phyloP scores from a whole-genome alignment of 306 rosid genomes.

The Sindora glabra region DNA sequence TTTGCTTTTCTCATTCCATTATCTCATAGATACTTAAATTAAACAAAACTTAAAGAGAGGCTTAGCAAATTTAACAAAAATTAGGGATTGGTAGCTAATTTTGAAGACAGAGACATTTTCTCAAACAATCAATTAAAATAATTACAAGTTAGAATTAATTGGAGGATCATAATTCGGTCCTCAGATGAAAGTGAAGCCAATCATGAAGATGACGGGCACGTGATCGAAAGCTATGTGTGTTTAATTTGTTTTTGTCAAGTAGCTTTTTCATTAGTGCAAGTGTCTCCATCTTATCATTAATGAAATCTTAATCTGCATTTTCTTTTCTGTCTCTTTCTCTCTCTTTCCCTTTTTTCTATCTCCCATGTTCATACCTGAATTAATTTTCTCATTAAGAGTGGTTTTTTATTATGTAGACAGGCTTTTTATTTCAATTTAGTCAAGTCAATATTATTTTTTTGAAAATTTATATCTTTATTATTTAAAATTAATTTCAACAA shows the following conservation, averaged over 20 bases:
- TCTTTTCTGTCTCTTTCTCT: neutral
- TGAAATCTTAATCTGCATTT: neutral
- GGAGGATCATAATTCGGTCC: neutral
- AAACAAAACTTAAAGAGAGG: too few relatives aligned
- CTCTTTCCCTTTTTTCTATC: neutral
- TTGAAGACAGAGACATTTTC: neutral
- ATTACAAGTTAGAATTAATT: neutral
- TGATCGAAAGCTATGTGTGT: conserved; percentile 20
- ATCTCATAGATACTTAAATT: too few relatives aligned
- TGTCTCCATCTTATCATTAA: conserved; percentile 36
- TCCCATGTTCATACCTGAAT: too few relatives aligned
- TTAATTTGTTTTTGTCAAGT: conserved; percentile 16
- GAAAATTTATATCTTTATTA: too few relatives aligned
- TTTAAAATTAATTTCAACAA: too few relatives aligned
- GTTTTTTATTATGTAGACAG: too few relatives aligned
- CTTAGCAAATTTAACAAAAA: conserved; percentile 4
- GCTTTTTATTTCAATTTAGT: too few relatives aligned
- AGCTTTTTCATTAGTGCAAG: conserved; percentile 22
- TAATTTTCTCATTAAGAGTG: too few relatives aligned
- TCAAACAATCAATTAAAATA: neutral
- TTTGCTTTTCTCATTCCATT: too few relatives aligned
- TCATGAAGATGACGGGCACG: conserved; percentile 16
- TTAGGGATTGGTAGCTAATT: neutral
- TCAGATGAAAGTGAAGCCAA: conserved; percentile 13
- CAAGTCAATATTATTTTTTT: too few relatives aligned